These are phyloP conservation scores for Harrya chromipes DNA, from an alignment of 768 basidiomycete genomes.

Conservation along the genomic window DNA sequence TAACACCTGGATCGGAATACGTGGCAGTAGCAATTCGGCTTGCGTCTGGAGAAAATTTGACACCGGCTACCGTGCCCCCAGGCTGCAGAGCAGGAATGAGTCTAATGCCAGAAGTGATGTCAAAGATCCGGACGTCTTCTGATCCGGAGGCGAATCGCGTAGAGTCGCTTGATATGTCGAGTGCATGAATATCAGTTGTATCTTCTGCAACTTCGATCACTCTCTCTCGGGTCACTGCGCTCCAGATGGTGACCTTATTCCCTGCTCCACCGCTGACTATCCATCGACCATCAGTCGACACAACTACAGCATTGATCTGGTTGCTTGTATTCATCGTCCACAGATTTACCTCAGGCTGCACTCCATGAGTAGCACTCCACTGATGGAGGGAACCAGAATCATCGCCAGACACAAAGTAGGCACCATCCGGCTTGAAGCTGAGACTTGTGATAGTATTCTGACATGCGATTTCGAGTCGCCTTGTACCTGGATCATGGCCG, in stretches of 20 bases:
- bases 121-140: background rate
- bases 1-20: background rate
- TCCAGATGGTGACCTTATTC: background rate
- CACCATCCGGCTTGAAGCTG: too few relatives aligned
- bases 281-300: background rate
- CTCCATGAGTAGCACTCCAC: too few relatives aligned
- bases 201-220: too few relatives aligned
- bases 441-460: too few relatives aligned
- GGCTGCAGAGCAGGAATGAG: background rate
- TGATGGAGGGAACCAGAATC: too few relatives aligned
- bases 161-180: too few relatives aligned
- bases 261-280: background rate
- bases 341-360: background rate
- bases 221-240: too few relatives aligned
- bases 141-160: background rate
- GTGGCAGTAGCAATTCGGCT: background rate
- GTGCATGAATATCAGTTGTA: too few relatives aligned
- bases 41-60: background rate
- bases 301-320: background rate
- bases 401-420: too few relatives aligned
- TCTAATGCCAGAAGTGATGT: background rate
- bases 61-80: too few relatives aligned
- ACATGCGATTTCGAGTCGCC: too few relatives aligned
- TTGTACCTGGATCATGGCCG: too few relatives aligned
- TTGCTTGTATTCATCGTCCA: background rate